Evolutionary conservation across 192 early-diverging fungal species (phyloP).

Genomic region (Podila epigama): DNA sequence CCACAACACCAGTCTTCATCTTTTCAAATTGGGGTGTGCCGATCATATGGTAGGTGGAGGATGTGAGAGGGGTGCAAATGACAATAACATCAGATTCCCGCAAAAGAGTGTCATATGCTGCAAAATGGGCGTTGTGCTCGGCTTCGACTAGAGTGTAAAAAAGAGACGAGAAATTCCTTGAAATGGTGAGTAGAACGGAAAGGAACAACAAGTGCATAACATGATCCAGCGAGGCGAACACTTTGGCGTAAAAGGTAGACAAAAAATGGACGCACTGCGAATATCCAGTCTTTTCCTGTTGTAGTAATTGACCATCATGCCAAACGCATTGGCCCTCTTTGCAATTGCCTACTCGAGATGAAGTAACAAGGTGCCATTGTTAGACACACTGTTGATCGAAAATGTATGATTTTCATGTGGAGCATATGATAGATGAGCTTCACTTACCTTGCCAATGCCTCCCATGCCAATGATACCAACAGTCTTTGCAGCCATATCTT

Average conservation of each 20-base stretch:
- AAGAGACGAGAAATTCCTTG: not conserved
- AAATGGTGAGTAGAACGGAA: not conserved
- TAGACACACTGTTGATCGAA: not conserved
- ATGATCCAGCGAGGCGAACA: too few relatives aligned
- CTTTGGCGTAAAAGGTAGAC: not conserved
- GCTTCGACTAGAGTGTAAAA: slow-evolving; percentile 46
- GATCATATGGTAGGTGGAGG: slow-evolving; percentile 51
- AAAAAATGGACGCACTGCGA: slow-evolving; percentile 30
- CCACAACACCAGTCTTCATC: slow-evolving; percentile 57
- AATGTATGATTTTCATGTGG: not conserved
- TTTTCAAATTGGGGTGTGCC: slow-evolving; percentile 51
- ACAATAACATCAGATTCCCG: slow-evolving; percentile 59
- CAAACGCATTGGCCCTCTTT: slow-evolving; percentile 55
- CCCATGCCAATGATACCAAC: slow-evolving; percentile 61
- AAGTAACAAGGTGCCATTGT: not conserved
- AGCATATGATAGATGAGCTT: not conserved
- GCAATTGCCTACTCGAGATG: slow-evolving; percentile 50
- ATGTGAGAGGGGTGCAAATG: slow-evolving; percentile 53
- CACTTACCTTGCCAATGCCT: slow-evolving; percentile 55
- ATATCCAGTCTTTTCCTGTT: slow-evolving; percentile 52
- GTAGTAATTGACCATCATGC: slow-evolving; percentile 58
- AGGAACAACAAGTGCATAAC: not conserved
- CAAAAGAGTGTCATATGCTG: slow-evolving; percentile 58
- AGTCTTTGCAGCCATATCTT: slow-evolving; percentile 47
- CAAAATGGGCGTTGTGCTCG: slow-evolving; percentile 52